Evolutionary conservation across 768 basidiomycete species (phyloP).

Genomic region (Amanita jacksonii): DNA sequence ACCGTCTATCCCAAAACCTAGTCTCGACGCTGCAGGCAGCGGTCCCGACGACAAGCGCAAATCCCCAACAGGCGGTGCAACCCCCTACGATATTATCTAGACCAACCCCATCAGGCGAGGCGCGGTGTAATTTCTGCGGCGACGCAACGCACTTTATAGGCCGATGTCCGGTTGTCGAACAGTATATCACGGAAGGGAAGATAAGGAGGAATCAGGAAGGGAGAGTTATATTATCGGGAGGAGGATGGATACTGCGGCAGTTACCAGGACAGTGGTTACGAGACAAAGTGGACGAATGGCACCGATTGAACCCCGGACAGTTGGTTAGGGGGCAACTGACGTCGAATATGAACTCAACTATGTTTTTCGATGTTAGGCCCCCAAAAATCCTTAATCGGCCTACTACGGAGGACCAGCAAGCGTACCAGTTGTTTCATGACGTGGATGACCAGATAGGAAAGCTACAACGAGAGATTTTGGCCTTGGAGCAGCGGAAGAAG

Average conservation of each 20-base stretch:
- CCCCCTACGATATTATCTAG: slow-evolving; percentile 11
- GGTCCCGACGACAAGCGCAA: no score
- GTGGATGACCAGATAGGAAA: no score
- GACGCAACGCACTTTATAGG: slow-evolving; percentile 15
- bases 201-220: slow-evolving; percentile 15
- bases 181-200: slow-evolving; percentile 14
- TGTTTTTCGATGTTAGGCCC: no score
- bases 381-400: no score
- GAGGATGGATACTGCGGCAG: slow-evolving; percentile 9
- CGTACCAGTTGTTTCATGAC: no score
- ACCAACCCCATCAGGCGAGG: slow-evolving; percentile 14
- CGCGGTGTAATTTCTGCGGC: slow-evolving; percentile 15
- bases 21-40: no score
- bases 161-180: slow-evolving; percentile 13
- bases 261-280: slow-evolving; percentile 7
- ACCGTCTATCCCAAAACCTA: no score
- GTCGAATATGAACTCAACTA: no score
- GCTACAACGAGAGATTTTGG: no score
- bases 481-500: no score
- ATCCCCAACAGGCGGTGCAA: no score
- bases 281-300: slow-evolving; percentile 13
- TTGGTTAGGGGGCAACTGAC: not conserved
- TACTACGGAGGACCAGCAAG: no score
- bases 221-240: slow-evolving; percentile 12
- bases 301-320: slow-evolving; percentile 11